Evolutionary conservation across 2,329 filamentous ascomycete genomes (phyloP).

Genomic region (Botrytis aclada): DNA sequence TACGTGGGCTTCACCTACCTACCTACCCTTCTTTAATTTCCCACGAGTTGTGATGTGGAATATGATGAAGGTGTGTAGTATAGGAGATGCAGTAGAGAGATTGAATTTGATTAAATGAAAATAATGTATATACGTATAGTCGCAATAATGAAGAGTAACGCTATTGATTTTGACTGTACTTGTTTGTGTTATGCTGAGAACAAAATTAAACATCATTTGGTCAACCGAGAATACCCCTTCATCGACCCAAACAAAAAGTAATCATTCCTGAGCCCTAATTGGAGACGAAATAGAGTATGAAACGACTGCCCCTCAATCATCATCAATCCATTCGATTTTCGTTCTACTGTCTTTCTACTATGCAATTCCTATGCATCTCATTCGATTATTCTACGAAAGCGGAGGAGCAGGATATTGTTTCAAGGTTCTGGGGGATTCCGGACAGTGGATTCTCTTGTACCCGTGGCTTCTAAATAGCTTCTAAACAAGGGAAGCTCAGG

Average conservation of each 20-base stretch:
- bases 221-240: slow-evolving; percentile 16
- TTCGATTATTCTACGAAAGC: background rate
- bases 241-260: background rate
- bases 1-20: background rate
- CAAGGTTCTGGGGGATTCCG: slow-evolving; percentile 19
- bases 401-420: background rate
- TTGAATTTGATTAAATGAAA: background rate
- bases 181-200: background rate
- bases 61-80: background rate
- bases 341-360: background rate
- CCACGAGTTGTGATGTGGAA: background rate
- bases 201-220: slow-evolving; percentile 4
- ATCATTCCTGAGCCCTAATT: background rate
- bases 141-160: background rate
- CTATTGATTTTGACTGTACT: background rate
- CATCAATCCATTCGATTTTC: background rate
- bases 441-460: slow-evolving; percentile 14
- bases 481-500: background rate
- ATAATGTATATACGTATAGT: background rate
- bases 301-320: slow-evolving; percentile 11
- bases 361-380: background rate
- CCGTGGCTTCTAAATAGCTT: slow-evolving; percentile 6
- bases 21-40: background rate
- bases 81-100: background rate
- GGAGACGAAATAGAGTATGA: slow-evolving; percentile 4